Evolutionary conservation across 495 filamentous ascomycete species (phyloP), one percentile per base, ranked within the genome.

Genomic region (Astrocystis sublimbata): DNA sequence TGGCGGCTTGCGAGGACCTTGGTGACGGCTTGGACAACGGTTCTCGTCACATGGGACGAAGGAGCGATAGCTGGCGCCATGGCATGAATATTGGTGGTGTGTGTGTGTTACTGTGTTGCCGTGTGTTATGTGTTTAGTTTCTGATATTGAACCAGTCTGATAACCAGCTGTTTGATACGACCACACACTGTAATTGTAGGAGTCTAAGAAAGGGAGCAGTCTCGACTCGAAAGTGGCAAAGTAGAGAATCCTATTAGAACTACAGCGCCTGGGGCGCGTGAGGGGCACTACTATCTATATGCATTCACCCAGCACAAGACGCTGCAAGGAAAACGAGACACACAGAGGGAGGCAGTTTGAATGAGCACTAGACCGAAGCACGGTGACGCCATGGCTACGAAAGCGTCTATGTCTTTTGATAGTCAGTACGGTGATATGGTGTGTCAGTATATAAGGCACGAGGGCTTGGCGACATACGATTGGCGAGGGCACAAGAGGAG

Each of bases 1-100:
- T 68, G 63, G 6, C 65, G 66, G 5, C 66, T 62, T 4, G 64
- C 57, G 33, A 69, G 49, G 36, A 71, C 51, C 35, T 59, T 61
- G 13, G 66, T 60, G 36, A 71, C 57, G 3, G 43, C 61, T 8
- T 65, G 50, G 1, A 66, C 66, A 15, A 69, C 21, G 10, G 69
- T 67, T 15, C 66, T 55, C 17, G 66, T 71, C 21, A 58, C 31
- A 23, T 65, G 55, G 35, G 58, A 23, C n/a, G 36, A 33, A 23
- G 40, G 24, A 6, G 40, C 40, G 24, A 63, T 31, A 23, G 68
- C 26, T 30, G 69, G 69, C 38, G 69, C 62, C 66, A 69, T 69
- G 65, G 41, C 17, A 21, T 42, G 41, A 6, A 17, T 31, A 15
- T 43, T 30, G 36, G 8, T 23, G 33, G 21, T n/a, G 24, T 57